A percentile compares a stretch with the other conserved stretches of the same genome.
phyloP scores from a whole-genome alignment of 352 stramenopile genomes.

The Pythium aphanidermatum region DNA sequence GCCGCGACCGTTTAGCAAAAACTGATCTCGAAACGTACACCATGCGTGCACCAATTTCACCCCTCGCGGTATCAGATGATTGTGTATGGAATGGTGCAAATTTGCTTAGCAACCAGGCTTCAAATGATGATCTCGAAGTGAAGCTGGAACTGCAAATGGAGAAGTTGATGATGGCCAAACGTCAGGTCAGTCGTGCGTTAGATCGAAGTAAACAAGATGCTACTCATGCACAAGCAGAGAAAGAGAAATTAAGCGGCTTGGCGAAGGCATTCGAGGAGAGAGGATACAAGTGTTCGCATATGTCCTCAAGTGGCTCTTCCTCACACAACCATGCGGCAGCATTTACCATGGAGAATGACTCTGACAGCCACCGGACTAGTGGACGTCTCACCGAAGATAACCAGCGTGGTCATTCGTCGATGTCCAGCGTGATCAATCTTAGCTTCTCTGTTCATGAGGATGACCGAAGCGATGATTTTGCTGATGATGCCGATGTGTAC shows the following conservation, averaged over 20 bases:
- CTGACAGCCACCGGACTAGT: no score
- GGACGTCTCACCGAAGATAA: conserved; percentile 14
- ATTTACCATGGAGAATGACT: no score
- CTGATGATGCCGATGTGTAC: conserved; percentile 5
- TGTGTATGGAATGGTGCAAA: conserved; percentile 3
- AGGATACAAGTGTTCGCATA: conserved; percentile 10
- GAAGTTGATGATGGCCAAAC: conserved; percentile 15
- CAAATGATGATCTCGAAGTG: conserved; percentile 15
- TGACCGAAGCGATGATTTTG: not conserved
- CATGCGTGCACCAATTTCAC: no score
- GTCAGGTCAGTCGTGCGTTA: conserved; percentile 14
- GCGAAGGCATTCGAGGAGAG: conserved; percentile 13
- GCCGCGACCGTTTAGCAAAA: conserved; percentile 16
- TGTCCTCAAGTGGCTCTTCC: no score
- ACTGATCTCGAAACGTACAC: conserved; percentile 17
- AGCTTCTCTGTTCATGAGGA: no score
- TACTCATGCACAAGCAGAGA: conserved; percentile 3
- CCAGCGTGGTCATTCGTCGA: conserved; percentile 9
- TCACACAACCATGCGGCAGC: no score
- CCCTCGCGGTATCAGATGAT: no score
- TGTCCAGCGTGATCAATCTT: no score
- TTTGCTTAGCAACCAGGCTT: conserved; percentile 8
- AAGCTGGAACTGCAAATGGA: conserved; percentile 20
- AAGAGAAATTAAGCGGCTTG: conserved; percentile 6
- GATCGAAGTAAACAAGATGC: conserved; percentile 11